Evolutionary conservation across 345 rosid genomes (phyloP), one percentile per base, ranked within the genome.

Genomic region (Combretum micranthum): DNA sequence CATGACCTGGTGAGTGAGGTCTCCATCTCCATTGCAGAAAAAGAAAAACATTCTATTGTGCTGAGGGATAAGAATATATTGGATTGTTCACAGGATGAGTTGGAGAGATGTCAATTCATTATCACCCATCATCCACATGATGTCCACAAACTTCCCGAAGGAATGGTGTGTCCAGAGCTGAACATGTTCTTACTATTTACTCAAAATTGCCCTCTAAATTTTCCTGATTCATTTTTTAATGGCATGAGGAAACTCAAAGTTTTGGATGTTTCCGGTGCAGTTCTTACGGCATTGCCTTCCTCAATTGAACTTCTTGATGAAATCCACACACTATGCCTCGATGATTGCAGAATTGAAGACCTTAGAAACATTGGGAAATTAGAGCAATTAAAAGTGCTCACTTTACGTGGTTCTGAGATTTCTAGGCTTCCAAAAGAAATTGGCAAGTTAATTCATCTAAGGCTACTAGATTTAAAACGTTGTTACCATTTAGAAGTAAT

Each of bases 231-330:
- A 7, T 37, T 78, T 43, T 78, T 69, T 17, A 2, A 13, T 17
- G 42, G 57, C 3, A 44, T 18, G 43, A 63, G 25, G 25, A 19
- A 57, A 18, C 71, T 72, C 5, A 64, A 53, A 52, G 75, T 78
- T 3, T 2, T 78, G 9, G 56, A 62, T 21, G 12, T 70, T 9
- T 14, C 47, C 1, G 0, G 8, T 0, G 0, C 60, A 18, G 11
- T 26, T 12, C 13, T 71, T 25, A n/a, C 17, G 0, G 19, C 50
- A 7, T 17, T 56, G 12, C 62, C 52, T 15, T 55, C 50, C 18
- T 67, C 66, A 2, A 21, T 67, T 48, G 15, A 17, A 0, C 50
- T 13, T 12, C 57, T 67, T 1, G 0, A 44, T 13, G 50, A 44
- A 44, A 65, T 67, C 32, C 53, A 21, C 9, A 54, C 66, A 15